Conservation (phyloP, 768 basidiomycete genomes). For the Serendipita sp. region DNA sequence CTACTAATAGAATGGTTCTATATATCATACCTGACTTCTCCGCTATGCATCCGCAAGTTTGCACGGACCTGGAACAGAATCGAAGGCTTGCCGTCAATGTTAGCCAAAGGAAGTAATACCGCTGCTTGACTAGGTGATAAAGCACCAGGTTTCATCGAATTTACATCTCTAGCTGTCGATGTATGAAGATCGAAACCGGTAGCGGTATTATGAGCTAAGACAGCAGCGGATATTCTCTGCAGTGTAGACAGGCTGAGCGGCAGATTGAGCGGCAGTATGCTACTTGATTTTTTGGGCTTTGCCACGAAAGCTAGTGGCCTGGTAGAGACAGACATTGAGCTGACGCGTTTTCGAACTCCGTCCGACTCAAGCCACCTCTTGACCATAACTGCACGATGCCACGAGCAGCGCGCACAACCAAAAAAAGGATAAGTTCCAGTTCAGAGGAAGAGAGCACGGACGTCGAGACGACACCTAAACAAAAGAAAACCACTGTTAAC, state of each 20-base stretch:
- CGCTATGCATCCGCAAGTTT: not conserved
- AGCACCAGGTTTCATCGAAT: not conserved
- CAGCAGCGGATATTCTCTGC: not conserved
- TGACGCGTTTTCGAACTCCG: not conserved
- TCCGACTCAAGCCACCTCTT: not conserved
- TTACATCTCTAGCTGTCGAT: not conserved
- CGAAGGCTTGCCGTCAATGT: not conserved
- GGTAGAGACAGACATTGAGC: not conserved
- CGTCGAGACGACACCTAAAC: not conserved
- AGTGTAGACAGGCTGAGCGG: not conserved
- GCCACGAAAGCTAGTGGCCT: not conserved
- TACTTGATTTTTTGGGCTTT: not conserved
- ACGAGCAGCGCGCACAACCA: not conserved
- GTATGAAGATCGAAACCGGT: no score
- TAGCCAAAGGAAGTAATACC: not conserved
- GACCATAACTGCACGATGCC: not conserved
- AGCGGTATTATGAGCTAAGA: not conserved
- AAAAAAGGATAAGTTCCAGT: not conserved
- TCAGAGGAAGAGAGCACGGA: constrained; percentile 1
- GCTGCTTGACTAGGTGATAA: not conserved
- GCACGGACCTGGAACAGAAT: not conserved
- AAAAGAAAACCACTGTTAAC: not conserved
- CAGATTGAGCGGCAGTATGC: not conserved
- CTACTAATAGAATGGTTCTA: not conserved
- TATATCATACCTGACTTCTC: not conserved